These are phyloP conservation scores for Choiromyces venosus DNA, from an alignment of 495 filamentous ascomycete species.

Conservation along the genomic window DNA sequence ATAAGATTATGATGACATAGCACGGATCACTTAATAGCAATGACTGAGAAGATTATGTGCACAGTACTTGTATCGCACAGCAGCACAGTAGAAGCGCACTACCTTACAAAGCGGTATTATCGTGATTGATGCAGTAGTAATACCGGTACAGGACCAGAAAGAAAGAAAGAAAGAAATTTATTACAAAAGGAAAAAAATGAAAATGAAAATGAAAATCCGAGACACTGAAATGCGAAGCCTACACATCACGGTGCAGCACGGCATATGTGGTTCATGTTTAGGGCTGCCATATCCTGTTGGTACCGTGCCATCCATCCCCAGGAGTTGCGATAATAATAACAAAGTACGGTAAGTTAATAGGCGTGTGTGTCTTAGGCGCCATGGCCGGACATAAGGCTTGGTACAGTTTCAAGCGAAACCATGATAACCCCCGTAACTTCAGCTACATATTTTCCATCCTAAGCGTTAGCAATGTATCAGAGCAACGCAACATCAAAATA, in stretches of 20 bases:
- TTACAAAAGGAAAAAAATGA: no score
- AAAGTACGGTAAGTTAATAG: neutral
- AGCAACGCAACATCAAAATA: neutral
- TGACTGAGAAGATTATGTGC: neutral
- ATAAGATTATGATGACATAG: neutral
- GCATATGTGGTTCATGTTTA: neutral
- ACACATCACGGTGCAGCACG: no score
- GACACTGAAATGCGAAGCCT: no score
- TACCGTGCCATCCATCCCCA: no score
- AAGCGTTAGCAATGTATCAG: neutral
- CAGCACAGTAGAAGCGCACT: neutral
- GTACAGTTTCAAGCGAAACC: neutral
- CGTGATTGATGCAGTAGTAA: no score
- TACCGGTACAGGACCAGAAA: no score
- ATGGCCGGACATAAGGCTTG: neutral
- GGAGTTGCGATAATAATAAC: neutral
- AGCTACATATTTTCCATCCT: neutral
- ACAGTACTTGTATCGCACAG: neutral
- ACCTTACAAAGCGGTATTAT: no score
- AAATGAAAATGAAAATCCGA: no score
- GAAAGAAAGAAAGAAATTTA: no score
- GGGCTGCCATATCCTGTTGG: neutral
- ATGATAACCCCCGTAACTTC: neutral
- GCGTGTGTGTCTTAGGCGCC: neutral
- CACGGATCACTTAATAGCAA: neutral